Evolutionary conservation across 2,329 filamentous ascomycete species (phyloP).

Genomic region (Pseudogymnoascus verrucosus): DNA sequence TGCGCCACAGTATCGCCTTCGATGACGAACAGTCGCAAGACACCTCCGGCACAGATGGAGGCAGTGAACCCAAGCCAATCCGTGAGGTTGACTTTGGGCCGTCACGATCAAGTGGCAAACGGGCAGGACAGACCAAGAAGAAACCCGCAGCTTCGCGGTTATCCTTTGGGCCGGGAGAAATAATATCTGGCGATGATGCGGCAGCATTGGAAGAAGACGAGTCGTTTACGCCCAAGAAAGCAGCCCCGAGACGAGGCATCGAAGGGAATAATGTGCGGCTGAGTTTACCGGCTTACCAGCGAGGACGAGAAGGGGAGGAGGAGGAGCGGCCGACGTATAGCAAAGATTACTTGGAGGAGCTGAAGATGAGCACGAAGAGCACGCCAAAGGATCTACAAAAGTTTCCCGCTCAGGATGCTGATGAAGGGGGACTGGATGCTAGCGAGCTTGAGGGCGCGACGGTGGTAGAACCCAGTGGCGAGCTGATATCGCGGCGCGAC

Average conservation of each 20-base stretch:
- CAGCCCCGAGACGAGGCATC: constrained; percentile 52
- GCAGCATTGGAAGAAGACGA: constrained; percentile 43
- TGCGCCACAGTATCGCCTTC: constrained; percentile 48
- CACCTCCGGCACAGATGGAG: constrained; percentile 1
- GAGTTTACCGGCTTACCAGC: constrained; percentile 30
- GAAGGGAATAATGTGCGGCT: constrained; percentile 61
- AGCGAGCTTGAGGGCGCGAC: constrained; percentile 56
- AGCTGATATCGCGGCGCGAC: neutral
- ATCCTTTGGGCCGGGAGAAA: constrained; percentile 63
- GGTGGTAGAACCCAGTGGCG: constrained; percentile 45
- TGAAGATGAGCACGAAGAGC: constrained; percentile 77
- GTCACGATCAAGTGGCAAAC: constrained; percentile 26
- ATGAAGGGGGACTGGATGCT: constrained; percentile 48
- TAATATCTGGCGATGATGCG: constrained; percentile 45
- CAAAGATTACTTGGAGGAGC: constrained; percentile 76
- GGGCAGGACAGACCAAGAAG: constrained; percentile 50
- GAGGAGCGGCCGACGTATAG: constrained; percentile 73
- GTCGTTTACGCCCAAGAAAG: constrained; percentile 54
- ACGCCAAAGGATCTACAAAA: constrained; percentile 59
- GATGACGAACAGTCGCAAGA: constrained; percentile 20
- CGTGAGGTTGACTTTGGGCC: constrained; percentile 9
- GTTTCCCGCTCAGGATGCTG: constrained; percentile 37
- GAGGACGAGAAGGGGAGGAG: constrained; percentile 33
- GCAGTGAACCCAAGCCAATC: constrained; percentile 10
- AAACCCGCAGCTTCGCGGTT: constrained; percentile 56